Evolutionary conservation across 2,329 filamentous ascomycete genomes (phyloP), one percentile per base, ranked within the genome.

Genomic region (Truncatella angustata): DNA sequence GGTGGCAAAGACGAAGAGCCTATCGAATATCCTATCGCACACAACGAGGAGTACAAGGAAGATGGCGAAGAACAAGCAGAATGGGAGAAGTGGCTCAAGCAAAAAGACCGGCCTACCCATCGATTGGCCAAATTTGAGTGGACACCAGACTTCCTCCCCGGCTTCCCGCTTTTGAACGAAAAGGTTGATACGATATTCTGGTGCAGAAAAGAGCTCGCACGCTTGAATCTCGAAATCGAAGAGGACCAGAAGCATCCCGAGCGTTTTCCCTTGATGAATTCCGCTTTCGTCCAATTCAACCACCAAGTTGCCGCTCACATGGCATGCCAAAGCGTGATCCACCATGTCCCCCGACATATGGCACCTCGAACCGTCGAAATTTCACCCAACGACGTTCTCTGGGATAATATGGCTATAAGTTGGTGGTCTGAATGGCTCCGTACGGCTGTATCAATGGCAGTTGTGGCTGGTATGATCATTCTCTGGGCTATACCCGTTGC

Each of bases 281-380:
- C 93, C 1, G 94, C 94, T 0, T 99, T 99, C 61, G 91, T 99
- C 55, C 94, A 99, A 66, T 99, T 99, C 78, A 96, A 99, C 64
- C 88, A 97, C 65, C 94, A 99, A 67, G 90, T 97, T 2, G 92
- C 93, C 5, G 94, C 94, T 0, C 94, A 99, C 64, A 97, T 99
- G 94, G 94, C 93, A 53, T 97, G 91, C 66, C 94, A 99, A 67
- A 86, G 90, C 44, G 80, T 95, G 42, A 91, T 88, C 35, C 91
- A 97, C 66, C 94, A 99, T 63, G 70, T 96, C 1, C 94, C 94
- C 1, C 90, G 90, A 61, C 89, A 96, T 42, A 99, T 99, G 94
- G 82, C 90, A 1, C 94, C 94, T 0, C 84, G 94, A 24, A 81
- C 90, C 36, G 88, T 96, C n/a, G 94, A 99, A 66, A 91, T 99